phyloP scores from a whole-genome alignment of 768 basidiomycete genomes.

The Trametes cinnabarina region DNA sequence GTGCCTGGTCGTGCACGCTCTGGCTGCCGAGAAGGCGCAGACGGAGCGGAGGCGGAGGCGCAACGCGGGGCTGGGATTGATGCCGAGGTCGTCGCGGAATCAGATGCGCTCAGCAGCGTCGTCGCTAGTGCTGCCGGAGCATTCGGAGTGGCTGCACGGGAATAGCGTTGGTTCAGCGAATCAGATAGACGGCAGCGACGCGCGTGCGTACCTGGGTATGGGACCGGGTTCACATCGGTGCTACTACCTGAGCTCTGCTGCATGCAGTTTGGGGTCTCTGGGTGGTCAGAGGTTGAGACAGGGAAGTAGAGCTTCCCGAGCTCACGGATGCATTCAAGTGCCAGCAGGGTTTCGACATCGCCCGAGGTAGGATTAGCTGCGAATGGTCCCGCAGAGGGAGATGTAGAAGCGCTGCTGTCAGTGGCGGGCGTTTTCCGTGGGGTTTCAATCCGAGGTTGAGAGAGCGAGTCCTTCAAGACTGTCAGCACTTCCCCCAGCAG shows the following conservation, averaged over 20 bases:
- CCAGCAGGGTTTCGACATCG: conserved; percentile 21
- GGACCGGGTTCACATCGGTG: not conserved
- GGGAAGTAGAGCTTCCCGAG: conserved; percentile 24
- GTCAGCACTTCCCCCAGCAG: conserved; percentile 20
- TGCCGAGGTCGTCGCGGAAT: not conserved
- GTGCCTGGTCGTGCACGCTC: not conserved
- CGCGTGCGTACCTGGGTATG: not conserved
- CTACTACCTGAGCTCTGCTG: conserved; percentile 29
- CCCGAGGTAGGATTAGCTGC: not conserved
- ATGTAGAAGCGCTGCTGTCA: not conserved
- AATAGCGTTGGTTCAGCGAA: conserved; percentile 8
- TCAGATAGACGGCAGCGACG: not conserved
- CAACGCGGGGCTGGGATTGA: not conserved
- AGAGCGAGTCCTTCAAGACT: conserved; percentile 10
- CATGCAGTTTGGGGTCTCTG: not conserved
- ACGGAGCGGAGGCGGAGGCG: not conserved
- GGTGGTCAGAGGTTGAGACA: not conserved
- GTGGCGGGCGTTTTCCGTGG: not conserved
- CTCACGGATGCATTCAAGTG: conserved; percentile 40
- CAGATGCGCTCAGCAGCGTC: not conserved
- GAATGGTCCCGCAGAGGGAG: not conserved
- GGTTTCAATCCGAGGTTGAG: not conserved
- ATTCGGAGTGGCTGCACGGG: not conserved
- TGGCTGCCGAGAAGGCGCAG: not conserved
- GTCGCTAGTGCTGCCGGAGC: not conserved